Base-by-base conservation (phyloP, 805 yeast species). In the Lipomyces sp. region DNA sequence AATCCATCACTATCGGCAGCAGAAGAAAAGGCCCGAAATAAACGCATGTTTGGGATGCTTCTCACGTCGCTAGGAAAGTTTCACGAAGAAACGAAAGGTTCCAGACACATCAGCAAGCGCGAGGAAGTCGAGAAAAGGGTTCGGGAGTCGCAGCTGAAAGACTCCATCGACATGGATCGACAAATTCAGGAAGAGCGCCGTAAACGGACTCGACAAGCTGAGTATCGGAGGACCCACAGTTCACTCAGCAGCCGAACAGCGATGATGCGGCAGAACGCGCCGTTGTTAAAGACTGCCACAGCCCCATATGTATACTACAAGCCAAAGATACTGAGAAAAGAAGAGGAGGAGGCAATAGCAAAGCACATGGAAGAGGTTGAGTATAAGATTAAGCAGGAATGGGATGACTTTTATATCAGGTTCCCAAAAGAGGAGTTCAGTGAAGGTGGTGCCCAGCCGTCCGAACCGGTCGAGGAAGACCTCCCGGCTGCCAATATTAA, bases 21-120 rank as follows among this genome's bases (percentile, higher is more conserved):
- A 42, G 71, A 69, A 53, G 73, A 70, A 32, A 55, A 60, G 33
- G 65, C 63, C 18, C 65, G 73, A 5, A 64, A 62, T 42, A 56
- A 57, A 30, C 68, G 73, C 30, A 34, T 70, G 63, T 64, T 70
- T 42, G 73, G 73, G 11, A 66, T 64, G 2, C 57, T 70, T n/a
- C 53, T 70, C 29, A 64, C 63, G 8, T 63, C 71, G 18, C 51
- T 70, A 8, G 64, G 60, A 3, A 57, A 61, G 55, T 62, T 65
- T 53, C 53, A 67, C 30, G 57, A 67, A 58, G 71, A 66, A 13
- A 37, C 63, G 8, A 63, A 10, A 5, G 51, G 60, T 5, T 48
- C 57, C 11, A 15, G 34, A 8, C 39, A 7, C 15, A 29, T 29
- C 15, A 34, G 39, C 10, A 56, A 63, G 35, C 68, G 70, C 15